phyloP scores from a whole-genome alignment of 768 basidiomycete species.

The Amanita polypyramis region DNA sequence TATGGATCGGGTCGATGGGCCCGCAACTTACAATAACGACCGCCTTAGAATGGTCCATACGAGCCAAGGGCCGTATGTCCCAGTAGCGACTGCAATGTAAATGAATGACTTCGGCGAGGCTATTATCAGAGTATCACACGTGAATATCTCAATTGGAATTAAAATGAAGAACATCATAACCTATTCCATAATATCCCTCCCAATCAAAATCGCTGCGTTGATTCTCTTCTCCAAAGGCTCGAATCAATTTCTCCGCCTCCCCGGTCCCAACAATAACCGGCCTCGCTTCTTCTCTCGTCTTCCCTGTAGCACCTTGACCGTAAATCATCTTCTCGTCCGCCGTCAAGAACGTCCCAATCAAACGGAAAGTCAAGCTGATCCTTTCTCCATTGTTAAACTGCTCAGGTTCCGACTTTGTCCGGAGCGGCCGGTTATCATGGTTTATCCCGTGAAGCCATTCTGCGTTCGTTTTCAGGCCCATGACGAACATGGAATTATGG shows the following conservation, averaged over 20 bases:
- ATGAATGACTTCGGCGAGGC: too few relatives aligned
- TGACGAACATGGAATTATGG: conserved; percentile 76
- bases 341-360: conserved; percentile 67
- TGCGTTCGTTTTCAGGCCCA: conserved; percentile 64
- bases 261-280: conserved; percentile 41
- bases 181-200: conserved; percentile 52
- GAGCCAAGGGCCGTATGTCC: too few relatives aligned
- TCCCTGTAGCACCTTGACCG: conserved; percentile 64
- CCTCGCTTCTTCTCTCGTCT: conserved; percentile 42
- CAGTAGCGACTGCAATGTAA: too few relatives aligned
- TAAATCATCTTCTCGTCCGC: conserved; percentile 42
- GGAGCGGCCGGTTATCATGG: conserved; percentile 57
- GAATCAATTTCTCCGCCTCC: conserved; percentile 39
- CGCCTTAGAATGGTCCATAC: too few relatives aligned
- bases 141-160: not conserved
- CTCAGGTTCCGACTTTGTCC: conserved; percentile 45
- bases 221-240: conserved; percentile 69
- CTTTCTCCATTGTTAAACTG: conserved; percentile 46
- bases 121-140: too few relatives aligned
- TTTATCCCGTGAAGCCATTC: conserved; percentile 72
- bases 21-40: too few relatives aligned
- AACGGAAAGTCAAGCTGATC: conserved; percentile 73
- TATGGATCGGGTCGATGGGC: too few relatives aligned
- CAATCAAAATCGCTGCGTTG: conserved; percentile 61
- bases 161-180: conserved; percentile 63